Conservation (phyloP, 208 protist genomes). For the Acanthamoeba castellanii region DNA sequence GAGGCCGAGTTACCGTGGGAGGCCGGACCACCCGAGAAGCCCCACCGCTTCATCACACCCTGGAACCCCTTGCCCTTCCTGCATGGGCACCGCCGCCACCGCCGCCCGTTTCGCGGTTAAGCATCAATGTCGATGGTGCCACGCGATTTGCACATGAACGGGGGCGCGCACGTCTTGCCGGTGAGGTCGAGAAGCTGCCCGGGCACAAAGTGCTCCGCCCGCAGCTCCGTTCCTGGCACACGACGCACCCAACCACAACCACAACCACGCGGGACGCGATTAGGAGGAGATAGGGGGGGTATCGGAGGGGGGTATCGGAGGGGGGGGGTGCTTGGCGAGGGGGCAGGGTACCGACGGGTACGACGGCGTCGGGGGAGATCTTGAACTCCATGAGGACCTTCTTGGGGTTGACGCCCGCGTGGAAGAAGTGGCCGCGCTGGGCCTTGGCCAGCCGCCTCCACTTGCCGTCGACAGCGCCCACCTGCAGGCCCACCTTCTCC, state of each 20-base stretch:
- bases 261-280: background rate
- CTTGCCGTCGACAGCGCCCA: constrained; percentile 75
- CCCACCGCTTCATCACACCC: constrained; percentile 87
- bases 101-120: background rate
- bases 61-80: constrained; percentile 81
- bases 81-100: background rate
- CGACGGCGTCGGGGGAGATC: constrained; percentile 68
- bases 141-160: background rate
- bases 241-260: background rate
- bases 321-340: too few relatives aligned
- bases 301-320: too few relatives aligned
- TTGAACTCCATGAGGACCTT: constrained; percentile 79
- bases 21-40: constrained; percentile 78
- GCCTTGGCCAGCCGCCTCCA: constrained; percentile 75
- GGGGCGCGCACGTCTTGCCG: constrained; percentile 5
- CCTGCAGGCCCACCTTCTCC: constrained; percentile 72
- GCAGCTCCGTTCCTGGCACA: constrained; percentile 32
- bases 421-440: constrained; percentile 56
- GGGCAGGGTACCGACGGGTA: constrained; percentile 69
- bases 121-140: too few relatives aligned
- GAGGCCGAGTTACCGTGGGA: constrained; percentile 84
- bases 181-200: constrained; percentile 85
- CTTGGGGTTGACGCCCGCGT: constrained; percentile 75
- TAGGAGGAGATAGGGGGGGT: too few relatives aligned
- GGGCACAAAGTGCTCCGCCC: constrained; percentile 83